A percentile compares a stretch with the other conserved stretches of the same genome.
Conservation (phyloP, 345 rosid genomes). For the Arabis alpina region DNA sequence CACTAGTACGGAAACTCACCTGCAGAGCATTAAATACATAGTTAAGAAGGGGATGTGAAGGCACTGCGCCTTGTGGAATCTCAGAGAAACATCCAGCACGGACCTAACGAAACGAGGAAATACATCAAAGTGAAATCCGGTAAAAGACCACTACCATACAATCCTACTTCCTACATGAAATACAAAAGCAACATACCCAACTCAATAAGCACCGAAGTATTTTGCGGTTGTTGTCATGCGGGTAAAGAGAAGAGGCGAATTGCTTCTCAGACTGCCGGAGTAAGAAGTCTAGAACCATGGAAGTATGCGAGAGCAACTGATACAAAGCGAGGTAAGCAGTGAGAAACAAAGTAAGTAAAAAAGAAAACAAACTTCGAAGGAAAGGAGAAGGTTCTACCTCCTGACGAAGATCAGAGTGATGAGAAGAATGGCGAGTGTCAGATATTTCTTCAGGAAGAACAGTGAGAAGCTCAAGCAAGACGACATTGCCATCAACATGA, state of each 20-base stretch:
- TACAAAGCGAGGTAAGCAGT: slow-evolving; percentile 20
- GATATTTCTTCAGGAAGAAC: slow-evolving; percentile 90
- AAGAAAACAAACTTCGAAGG: neutral
- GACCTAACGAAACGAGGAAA: slow-evolving; percentile 55
- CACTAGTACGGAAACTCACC: slow-evolving; percentile 45
- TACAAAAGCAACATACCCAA: slow-evolving; percentile 71
- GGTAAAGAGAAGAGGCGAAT: slow-evolving; percentile 35
- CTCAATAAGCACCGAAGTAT: slow-evolving; percentile 90
- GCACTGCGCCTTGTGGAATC: slow-evolving; percentile 70
- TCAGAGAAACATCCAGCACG: slow-evolving; percentile 96
- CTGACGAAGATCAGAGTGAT: slow-evolving; percentile 39
- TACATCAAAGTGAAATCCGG: slow-evolving; percentile 7
- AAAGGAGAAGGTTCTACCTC: slow-evolving; percentile 24
- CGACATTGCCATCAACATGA: slow-evolving; percentile 80
- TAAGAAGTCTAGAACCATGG: slow-evolving; percentile 87
- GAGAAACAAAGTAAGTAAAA: neutral
- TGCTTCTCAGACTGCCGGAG: slow-evolving; percentile 85
- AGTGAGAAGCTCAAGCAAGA: slow-evolving; percentile 90
- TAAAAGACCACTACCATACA: neutral
- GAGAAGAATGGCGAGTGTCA: slow-evolving; percentile 65
- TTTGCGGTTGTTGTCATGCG: slow-evolving; percentile 70
- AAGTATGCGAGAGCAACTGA: slow-evolving; percentile 83
- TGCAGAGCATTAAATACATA: slow-evolving; percentile 79
- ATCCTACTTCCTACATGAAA: neutral
- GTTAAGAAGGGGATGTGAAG: slow-evolving; percentile 85